These are phyloP conservation scores for Logfia minima DNA, from an alignment of 129 eudicot species.

Conservation along the genomic window DNA sequence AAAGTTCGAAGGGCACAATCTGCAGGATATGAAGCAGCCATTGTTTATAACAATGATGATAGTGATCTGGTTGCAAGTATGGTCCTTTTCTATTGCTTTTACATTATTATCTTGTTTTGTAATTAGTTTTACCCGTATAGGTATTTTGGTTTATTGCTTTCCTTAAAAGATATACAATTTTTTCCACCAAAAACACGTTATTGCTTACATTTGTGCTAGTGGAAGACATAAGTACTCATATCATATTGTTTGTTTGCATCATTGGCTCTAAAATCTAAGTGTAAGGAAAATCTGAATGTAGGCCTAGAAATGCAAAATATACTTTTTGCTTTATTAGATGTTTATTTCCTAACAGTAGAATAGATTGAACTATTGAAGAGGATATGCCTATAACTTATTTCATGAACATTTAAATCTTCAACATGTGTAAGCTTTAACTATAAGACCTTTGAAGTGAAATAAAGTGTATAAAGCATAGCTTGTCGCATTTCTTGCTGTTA, in stretches of 20 bases:
- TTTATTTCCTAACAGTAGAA: too few relatives aligned
- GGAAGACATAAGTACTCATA: too few relatives aligned
- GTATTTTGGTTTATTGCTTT: background rate
- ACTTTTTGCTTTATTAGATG: too few relatives aligned
- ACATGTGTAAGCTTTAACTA: background rate
- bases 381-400: background rate
- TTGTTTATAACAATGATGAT: constrained; percentile 62
- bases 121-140: background rate
- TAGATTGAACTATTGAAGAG: too few relatives aligned
- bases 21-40: constrained; percentile 86
- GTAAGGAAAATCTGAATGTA: background rate
- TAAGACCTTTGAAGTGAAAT: background rate
- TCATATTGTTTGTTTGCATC: too few relatives aligned
- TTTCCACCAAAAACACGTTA: background rate
- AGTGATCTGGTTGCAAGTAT: constrained; percentile 93
- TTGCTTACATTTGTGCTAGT: background rate
- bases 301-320: background rate
- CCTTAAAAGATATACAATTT: background rate
- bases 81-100: constrained; percentile 20
- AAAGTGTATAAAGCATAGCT: too few relatives aligned
- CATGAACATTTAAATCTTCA: background rate
- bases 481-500: background rate
- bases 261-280: too few relatives aligned
- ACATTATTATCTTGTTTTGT: constrained; percentile 2
- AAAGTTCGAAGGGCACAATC: constrained; percentile 86